Base-by-base conservation (phyloP, 257 asterid species). In the Fraxinus quadrangulata region DNA sequence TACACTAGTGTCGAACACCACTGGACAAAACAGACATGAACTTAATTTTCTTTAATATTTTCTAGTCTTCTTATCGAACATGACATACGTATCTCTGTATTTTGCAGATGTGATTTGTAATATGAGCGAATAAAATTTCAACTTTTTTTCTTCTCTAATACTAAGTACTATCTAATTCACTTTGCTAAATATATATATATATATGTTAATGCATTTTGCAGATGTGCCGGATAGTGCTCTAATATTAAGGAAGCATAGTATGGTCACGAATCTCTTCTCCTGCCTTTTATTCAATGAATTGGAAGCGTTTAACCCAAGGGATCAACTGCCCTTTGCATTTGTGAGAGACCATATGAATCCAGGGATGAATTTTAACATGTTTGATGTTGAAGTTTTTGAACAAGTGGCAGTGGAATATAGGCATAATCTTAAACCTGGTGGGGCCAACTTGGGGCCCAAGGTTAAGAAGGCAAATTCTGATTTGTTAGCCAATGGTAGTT, bases 141-240 rank as follows among this genome's bases (percentile, higher is more conserved):
- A 37, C 2, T 37, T 37, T 37, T 37, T 37, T 0, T 6, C 42
- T 7, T 7, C 42, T 37, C 1, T 7, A 37, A 37, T 7, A 1
- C 42, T 37, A 37, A 37, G 42, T 37, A 36, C 10, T 6, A 6
- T 36, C 40, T 7, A 6, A 36, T 37, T 37, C 42, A 37, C 11
- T 37, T 37, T 37, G 42, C 11, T 37, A 37, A 37, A 4, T 34
- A 34, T 34, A 7, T 34, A n/a, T n/a, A 31, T 1, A 6, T 36
- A 7, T 7, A 37, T 1, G 2, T 37, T 37, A 7, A 37, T 37
- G 42, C 12, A 37, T 37, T 7, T 37, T 82, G 77, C 93, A 95
- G 99, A 95, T 89, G 98, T 95, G 19, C 98, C 99, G 0, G 99
- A 95, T 33, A 91, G 91, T 71, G 97, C 97, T 31, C 69, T 92